These are phyloP conservation scores for Boechera divaricarpa DNA, from an alignment of 345 rosid species.

Conservation along the genomic window DNA sequence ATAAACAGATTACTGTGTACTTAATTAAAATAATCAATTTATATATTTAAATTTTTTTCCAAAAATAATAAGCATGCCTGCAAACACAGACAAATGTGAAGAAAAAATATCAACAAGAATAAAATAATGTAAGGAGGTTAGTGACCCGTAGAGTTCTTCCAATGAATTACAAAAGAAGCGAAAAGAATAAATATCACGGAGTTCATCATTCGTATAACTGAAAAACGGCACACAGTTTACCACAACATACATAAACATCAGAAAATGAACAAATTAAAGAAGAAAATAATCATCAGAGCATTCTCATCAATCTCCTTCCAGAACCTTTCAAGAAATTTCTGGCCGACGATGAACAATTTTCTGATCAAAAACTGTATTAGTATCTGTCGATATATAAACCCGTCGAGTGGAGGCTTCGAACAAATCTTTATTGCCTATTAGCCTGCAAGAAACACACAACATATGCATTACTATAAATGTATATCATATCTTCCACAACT, in stretches of 20 bases:
- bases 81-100: constrained; percentile 1
- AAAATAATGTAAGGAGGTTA: neutral
- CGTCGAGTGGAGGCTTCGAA: constrained; percentile 13
- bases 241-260: neutral
- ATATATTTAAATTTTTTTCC: neutral
- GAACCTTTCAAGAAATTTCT: constrained; percentile 18
- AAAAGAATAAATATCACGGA: neutral
- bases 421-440: constrained; percentile 38
- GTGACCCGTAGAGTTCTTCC: neutral
- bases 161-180: neutral
- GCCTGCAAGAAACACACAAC: constrained; percentile 34
- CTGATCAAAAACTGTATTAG: constrained; percentile 14
- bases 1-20: neutral
- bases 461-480: neutral
- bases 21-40: neutral
- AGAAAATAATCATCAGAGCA: constrained; percentile 22
- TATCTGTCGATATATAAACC: constrained; percentile 4
- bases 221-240: constrained; percentile 29
- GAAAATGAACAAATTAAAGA: constrained; percentile 4
- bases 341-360: constrained; percentile 28
- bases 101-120: neutral
- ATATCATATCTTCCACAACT: neutral
- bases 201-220: constrained; percentile 20
- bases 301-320: constrained; percentile 29
- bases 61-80: neutral